Conservation (phyloP, 2,329 filamentous ascomycete genomes). For the Colletotrichum musicola region DNA sequence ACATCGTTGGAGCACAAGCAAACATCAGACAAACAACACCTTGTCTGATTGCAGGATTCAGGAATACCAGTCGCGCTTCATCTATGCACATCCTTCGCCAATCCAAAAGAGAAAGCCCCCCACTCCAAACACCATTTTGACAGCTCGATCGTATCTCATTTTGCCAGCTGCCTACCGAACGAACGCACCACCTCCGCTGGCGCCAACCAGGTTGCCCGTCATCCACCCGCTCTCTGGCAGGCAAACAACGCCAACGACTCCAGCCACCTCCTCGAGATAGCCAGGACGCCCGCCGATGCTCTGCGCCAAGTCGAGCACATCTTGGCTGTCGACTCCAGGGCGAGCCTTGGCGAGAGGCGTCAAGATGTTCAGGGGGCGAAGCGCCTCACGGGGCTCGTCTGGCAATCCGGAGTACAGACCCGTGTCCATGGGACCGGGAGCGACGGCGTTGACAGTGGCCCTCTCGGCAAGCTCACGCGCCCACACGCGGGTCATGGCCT, state of each 20-base stretch:
- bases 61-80: not conserved
- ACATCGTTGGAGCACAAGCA: too few relatives aligned
- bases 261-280: slow-evolving; percentile 76
- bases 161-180: slow-evolving; percentile 19
- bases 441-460: slow-evolving; percentile 68
- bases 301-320: slow-evolving; percentile 56
- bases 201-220: slow-evolving; percentile 77
- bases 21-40: too few relatives aligned
- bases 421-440: slow-evolving; percentile 62
- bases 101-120: not conserved
- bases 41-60: too few relatives aligned
- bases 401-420: slow-evolving; percentile 61
- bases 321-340: slow-evolving; percentile 42
- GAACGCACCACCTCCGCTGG: slow-evolving; percentile 66
- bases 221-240: slow-evolving; percentile 75
- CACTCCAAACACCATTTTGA: slow-evolving; percentile 6
- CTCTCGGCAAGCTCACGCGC: slow-evolving; percentile 66
- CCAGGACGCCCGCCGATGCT: slow-evolving; percentile 64
- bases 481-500: slow-evolving; percentile 71
- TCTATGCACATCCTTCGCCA: not conserved
- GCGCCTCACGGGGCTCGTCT: slow-evolving; percentile 61
- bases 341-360: slow-evolving; percentile 61
- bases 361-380: slow-evolving; percentile 51
- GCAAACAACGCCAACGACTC: slow-evolving; percentile 78
- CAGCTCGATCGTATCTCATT: not conserved